Conservation (phyloP, 177 flowering plant genomes). For the Vitis hybrid region DNA sequence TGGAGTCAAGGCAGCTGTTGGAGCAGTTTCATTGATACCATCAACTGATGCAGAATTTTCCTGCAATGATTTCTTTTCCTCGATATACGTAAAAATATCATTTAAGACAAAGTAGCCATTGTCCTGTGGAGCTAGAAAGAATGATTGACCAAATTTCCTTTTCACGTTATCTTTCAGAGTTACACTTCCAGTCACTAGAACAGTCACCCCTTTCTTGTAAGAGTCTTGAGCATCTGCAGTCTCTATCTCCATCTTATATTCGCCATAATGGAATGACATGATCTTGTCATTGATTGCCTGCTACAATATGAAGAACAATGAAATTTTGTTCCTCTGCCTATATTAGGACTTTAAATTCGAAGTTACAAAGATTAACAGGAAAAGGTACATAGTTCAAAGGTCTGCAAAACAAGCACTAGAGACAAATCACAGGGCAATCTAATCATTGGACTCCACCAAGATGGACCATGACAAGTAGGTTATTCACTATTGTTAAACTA, state of each 20-base stretch:
- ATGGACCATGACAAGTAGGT: too few species aligned
- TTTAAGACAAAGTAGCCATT: constrained; percentile 55
- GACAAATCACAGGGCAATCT: too few species aligned
- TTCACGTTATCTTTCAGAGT: constrained; percentile 44
- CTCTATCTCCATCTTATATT: constrained; percentile 42
- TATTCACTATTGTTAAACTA: too few species aligned
- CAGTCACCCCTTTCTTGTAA: constrained; percentile 42
- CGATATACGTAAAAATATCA: constrained; percentile 51
- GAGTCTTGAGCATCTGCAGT: constrained; percentile 67
- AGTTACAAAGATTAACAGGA: too few species aligned
- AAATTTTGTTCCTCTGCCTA: not conserved
- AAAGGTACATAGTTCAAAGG: too few species aligned
- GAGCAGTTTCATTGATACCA: constrained; percentile 13
- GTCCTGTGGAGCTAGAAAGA: constrained; percentile 63
- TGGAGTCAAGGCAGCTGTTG: constrained; percentile 9
- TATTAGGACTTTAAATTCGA: not conserved
- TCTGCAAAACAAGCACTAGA: too few species aligned
- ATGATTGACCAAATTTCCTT: constrained; percentile 47
- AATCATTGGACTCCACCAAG: too few species aligned
- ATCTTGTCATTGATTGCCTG: constrained; percentile 57
- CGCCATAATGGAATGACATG: constrained; percentile 37
- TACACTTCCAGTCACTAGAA: constrained; percentile 53
- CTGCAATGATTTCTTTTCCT: constrained; percentile 24
- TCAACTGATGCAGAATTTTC: constrained; percentile 13
- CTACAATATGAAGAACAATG: not conserved